Percentiles rank a stretch among this genome's conserved stretches.
These are phyloP conservation scores for Carex cristatella DNA, from an alignment of 176 grass and related monocot genomes.

Conservation along the genomic window DNA sequence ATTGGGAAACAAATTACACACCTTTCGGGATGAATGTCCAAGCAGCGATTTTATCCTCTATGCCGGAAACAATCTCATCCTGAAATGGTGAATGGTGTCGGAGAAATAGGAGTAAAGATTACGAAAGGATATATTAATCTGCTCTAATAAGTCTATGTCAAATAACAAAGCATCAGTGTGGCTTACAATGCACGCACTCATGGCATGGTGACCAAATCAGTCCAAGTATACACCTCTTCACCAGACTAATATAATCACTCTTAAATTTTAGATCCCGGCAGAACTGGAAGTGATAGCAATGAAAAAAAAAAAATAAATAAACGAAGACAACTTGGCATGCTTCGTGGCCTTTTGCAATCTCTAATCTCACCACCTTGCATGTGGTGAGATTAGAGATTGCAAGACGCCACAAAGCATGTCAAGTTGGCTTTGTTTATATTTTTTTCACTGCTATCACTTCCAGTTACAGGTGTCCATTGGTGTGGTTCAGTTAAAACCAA, in stretches of 20 bases:
- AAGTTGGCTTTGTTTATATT: neutral
- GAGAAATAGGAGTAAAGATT: neutral
- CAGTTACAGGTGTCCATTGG: neutral
- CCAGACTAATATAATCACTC: neutral
- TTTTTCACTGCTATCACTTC: neutral
- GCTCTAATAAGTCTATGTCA: neutral
- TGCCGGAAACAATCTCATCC: conserved; percentile 77
- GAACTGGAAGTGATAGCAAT: neutral
- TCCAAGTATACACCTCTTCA: neutral
- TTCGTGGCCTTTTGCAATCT: too few species aligned
- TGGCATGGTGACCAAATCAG: neutral
- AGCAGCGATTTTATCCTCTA: conserved; percentile 96
- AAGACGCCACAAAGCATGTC: neutral
- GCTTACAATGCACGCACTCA: neutral
- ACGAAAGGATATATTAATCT: neutral
- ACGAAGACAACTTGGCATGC: too few species aligned
- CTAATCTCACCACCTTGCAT: neutral
- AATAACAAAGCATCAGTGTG: neutral
- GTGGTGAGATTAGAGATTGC: neutral
- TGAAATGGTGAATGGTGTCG: conserved; percentile 27
- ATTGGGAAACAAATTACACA: conserved; percentile 7
- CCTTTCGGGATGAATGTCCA: conserved; percentile 99
- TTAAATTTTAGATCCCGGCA: neutral
- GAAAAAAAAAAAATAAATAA: too few species aligned
- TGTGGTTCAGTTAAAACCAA: too few species aligned